These are phyloP conservation scores for Leishmania aethiopica DNA, from an alignment of 208 protist genomes.

Conservation along the genomic window DNA sequence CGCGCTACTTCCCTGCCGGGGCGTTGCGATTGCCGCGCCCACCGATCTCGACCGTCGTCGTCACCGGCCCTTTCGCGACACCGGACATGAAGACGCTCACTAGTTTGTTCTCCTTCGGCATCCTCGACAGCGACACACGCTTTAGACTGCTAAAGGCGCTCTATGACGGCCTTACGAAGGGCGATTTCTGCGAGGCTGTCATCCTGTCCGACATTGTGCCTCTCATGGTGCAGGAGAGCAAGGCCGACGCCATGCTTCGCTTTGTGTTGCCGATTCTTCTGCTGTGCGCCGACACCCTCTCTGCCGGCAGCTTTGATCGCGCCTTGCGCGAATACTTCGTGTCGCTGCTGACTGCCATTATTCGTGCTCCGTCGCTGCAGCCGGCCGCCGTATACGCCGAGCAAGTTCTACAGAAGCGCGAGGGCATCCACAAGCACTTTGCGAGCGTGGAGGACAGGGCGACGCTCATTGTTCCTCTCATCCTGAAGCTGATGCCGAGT, in stretches of 20 bases:
- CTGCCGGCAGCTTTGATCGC: conserved; percentile 26
- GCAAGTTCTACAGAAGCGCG: conserved; percentile 48
- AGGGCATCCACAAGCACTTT: conserved; percentile 40
- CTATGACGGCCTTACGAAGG: conserved; percentile 37
- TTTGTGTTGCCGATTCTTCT: conserved; percentile 61
- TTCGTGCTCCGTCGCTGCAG: conserved; percentile 28
- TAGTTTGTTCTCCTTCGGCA: conserved; percentile 38
- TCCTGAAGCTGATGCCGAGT: conserved; percentile 40
- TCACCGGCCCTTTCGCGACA: conserved; percentile 49
- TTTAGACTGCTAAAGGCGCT: conserved; percentile 45
- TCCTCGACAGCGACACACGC: conserved; percentile 36
- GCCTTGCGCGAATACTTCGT: conserved; percentile 47
- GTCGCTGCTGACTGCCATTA: conserved; percentile 36
- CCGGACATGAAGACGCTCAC: conserved; percentile 39
- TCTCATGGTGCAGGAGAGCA: conserved; percentile 49
- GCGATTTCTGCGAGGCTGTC: conserved; percentile 40
- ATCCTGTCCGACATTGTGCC: conserved; percentile 46
- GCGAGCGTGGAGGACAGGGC: conserved; percentile 31
- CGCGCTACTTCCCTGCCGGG: conserved; percentile 42
- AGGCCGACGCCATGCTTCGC: conserved; percentile 41
- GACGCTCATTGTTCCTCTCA: conserved; percentile 41
- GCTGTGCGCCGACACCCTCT: conserved; percentile 33
- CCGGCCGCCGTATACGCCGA: conserved; percentile 37
- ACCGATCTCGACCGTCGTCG: conserved; percentile 30
- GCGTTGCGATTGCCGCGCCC: conserved; percentile 33